phyloP scores from a whole-genome alignment of 192 early-diverging fungal genomes.

The Gonapodya prolifera region DNA sequence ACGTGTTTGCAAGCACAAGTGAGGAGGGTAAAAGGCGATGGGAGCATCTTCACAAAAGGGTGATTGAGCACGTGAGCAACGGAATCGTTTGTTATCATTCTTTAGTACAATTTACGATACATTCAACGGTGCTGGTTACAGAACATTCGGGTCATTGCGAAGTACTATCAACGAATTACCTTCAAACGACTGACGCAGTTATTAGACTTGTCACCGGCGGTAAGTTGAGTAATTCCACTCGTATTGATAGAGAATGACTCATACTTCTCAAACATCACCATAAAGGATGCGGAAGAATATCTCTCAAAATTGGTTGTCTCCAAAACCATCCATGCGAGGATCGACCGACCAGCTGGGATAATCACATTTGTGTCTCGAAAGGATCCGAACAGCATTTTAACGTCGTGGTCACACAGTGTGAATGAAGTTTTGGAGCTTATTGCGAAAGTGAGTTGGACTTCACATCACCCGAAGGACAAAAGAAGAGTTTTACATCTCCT shows the following conservation, averaged over 20 bases:
- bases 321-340: slow-evolving; percentile 90
- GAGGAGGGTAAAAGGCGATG: slow-evolving; percentile 70
- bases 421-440: slow-evolving; percentile 77
- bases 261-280: slow-evolving; percentile 2
- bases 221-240: slow-evolving; percentile 15
- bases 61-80: slow-evolving; percentile 78
- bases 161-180: slow-evolving; percentile 86
- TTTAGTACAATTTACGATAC: neutral
- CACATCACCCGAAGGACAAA: neutral
- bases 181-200: slow-evolving; percentile 77
- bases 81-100: neutral
- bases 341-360: slow-evolving; percentile 84
- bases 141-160: slow-evolving; percentile 93
- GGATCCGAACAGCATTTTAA: slow-evolving; percentile 79
- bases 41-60: slow-evolving; percentile 78
- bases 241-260: neutral
- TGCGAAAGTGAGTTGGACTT: slow-evolving; percentile 39
- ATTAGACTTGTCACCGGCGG: slow-evolving; percentile 65
- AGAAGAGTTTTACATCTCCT: neutral
- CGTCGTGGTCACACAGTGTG: slow-evolving; percentile 88
- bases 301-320: slow-evolving; percentile 85
- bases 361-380: slow-evolving; percentile 74
- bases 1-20: slow-evolving; percentile 54
- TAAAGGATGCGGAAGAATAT: slow-evolving; percentile 78
- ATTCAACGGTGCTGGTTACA: neutral